Evolutionary conservation across 2,329 filamentous ascomycete species (phyloP).

Genomic region (Botryotinia globosa): DNA sequence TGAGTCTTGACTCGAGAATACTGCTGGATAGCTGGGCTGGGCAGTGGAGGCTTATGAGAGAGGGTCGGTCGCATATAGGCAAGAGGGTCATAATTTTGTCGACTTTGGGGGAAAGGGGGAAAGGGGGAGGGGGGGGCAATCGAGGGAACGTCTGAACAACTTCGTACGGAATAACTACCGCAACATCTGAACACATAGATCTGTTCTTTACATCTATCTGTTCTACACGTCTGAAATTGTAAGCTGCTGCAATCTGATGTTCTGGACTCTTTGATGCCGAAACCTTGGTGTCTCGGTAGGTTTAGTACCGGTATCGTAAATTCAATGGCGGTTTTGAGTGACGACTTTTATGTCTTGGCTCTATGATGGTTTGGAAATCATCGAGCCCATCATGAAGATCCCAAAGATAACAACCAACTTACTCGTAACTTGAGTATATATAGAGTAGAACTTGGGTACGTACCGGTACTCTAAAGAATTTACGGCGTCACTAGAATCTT

Average conservation of each 20-base stretch:
- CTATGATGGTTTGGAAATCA: not conserved
- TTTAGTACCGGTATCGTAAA: conserved; percentile 4
- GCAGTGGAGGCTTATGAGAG: not conserved
- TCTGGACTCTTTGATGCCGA: not conserved
- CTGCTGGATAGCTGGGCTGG: not conserved
- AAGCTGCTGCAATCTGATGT: not conserved
- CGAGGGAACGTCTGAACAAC: not conserved
- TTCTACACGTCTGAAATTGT: not conserved
- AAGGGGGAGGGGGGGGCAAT: not conserved
- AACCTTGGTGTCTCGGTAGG: not conserved
- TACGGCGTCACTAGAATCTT: not conserved
- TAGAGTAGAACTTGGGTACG: not conserved
- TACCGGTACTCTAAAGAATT: not conserved
- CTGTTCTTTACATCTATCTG: not conserved
- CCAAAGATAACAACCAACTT: not conserved
- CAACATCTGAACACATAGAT: not conserved
- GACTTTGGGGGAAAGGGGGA: not conserved
- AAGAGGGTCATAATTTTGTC: not conserved
- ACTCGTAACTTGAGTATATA: not conserved
- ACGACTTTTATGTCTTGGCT: not conserved
- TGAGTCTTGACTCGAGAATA: not conserved
- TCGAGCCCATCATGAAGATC: not conserved
- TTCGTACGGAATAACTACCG: not conserved
- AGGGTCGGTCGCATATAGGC: not conserved
- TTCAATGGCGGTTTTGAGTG: not conserved